Evolutionary conservation across 1,139 yeast species (phyloP).

Genomic region (Suhomyces chickasaworum): DNA sequence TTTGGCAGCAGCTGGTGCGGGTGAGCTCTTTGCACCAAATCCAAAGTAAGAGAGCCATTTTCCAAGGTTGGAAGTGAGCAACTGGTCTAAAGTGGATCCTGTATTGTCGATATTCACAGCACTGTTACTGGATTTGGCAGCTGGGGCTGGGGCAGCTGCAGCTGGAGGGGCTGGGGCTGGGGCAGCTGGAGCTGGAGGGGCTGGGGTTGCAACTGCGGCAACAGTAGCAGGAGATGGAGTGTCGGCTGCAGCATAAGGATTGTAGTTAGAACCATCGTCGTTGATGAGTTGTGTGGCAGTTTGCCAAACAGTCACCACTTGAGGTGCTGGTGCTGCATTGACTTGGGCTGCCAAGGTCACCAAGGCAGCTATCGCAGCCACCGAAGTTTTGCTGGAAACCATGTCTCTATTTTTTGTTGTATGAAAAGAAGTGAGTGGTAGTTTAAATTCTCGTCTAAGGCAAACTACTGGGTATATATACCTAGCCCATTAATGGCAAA

Average conservation of each 20-base stretch:
- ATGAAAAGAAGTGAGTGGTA: constrained; percentile 18
- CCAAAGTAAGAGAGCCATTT: constrained; percentile 19
- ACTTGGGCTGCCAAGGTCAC: constrained; percentile 11
- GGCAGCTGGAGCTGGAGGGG: constrained; percentile 6
- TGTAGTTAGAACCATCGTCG: constrained; percentile 5
- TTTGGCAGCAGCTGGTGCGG: constrained; percentile 1
- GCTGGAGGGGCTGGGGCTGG: constrained; percentile 8
- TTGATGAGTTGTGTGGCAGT: constrained; percentile 10
- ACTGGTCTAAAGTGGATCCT: constrained; percentile 13
- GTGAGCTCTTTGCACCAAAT: constrained; percentile 5
- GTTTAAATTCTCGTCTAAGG: neutral
- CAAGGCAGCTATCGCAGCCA: constrained; percentile 8
- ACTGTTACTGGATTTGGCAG: constrained; percentile 3
- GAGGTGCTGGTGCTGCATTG: constrained; percentile 25
- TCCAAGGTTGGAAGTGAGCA: constrained; percentile 13
- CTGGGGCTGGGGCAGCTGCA: constrained; percentile 14
- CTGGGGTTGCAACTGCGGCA: constrained; percentile 12
- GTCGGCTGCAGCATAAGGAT: neutral
- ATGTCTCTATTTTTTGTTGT: too few species aligned
- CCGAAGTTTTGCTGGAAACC: constrained; percentile 17
- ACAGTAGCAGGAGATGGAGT: constrained; percentile 4
- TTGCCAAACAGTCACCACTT: constrained; percentile 10
- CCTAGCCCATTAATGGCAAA: neutral
- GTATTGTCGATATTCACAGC: constrained; percentile 1
- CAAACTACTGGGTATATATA: neutral